A percentile compares a stretch with the other conserved stretches of the same genome.
Conservation (phyloP, 2,329 filamentous ascomycete species). For the Diplodia scrobiculata region DNA sequence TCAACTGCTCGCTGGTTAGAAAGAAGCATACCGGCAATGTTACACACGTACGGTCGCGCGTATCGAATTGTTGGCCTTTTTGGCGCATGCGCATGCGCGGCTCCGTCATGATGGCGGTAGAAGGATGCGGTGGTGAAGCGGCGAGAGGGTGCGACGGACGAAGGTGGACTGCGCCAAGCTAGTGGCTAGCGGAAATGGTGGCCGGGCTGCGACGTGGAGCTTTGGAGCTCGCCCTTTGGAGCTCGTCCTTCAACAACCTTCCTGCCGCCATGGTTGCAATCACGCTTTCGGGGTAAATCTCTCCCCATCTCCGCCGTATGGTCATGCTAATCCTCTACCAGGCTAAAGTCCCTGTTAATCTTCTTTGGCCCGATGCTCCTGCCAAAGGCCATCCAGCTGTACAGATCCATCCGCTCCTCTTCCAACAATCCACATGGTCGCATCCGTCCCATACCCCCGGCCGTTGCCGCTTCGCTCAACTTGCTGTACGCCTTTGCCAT, state of each 20-base stretch:
- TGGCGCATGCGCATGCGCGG: conserved; percentile 52
- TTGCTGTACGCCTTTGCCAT: conserved; percentile 60
- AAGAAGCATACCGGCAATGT: conserved; percentile 4
- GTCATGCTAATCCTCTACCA: background rate
- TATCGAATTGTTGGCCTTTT: conserved; percentile 52
- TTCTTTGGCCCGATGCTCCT: conserved; percentile 71
- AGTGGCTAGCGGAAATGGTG: background rate
- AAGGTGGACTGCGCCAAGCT: background rate
- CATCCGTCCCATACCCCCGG: conserved; percentile 58
- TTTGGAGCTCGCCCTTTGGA: conserved; percentile 10
- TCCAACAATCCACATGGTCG: conserved; percentile 50
- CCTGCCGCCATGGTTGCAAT: conserved; percentile 11
- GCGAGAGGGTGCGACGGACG: background rate
- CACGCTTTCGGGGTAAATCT: conserved; percentile 24
- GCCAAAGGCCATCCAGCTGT: conserved; percentile 66
- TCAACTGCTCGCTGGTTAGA: conserved; percentile 57
- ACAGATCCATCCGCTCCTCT: conserved; percentile 57
- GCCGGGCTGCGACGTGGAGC: conserved; percentile 26
- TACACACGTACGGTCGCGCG: conserved; percentile 44
- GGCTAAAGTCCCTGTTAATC: conserved; percentile 46
- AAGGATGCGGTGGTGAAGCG: background rate
- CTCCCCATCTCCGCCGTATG: background rate
- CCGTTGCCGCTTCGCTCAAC: conserved; percentile 60
- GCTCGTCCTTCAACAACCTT: background rate
- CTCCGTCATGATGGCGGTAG: conserved; percentile 48